Evolutionary conservation across 2,329 filamentous ascomycete species (phyloP), one percentile per base, ranked within the genome.

Genomic region (Sporothrix mexicana): DNA sequence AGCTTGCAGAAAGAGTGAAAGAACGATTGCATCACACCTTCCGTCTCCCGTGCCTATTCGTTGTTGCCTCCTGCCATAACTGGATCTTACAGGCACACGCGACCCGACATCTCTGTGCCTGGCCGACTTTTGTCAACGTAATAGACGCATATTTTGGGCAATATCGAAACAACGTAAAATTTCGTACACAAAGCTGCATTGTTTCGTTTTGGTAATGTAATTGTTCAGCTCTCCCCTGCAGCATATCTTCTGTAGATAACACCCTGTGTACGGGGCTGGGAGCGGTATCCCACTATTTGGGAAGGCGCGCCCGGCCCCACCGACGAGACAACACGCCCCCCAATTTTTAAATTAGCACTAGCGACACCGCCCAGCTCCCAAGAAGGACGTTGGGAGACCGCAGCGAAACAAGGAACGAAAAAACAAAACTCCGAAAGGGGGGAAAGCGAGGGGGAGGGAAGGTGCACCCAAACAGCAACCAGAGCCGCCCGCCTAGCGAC

Each of bases 381-480:
- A 36, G 30, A 1, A 36, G 30, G 30, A 36, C 30, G 3, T 43
- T 41, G 49, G 49, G 51, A 49, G 62, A 53, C 4, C 30, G 30
- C 43, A 41, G 23, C 41, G 17, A 64, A 53, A 45, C 62, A 73
- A 75, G 74, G 74, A 75, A 69, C 74, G 73, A 75, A 76, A 76
- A 76, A 76, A 75, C 74, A 72, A 73, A 74, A 76, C 72, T 74
- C 74, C 74, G 74, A 72, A 68, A 43, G 61, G 61, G 49, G 67
- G 47, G 51, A 23, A 53, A 12, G 47, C 45, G 30, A 59, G n/a
- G 43, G 62, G 70, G 17, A 72, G 71, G 30, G 30, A 36, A 36
- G 30, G 30, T 6, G 30, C 30, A 36, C 73, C 74, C 69, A 75
- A 72, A 73, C 59, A 74, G 66, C 72, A 70, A 55, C 67, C 53